Evolutionary conservation across 2,329 filamentous ascomycete species (phyloP), one percentile per base, ranked within the genome.

Genomic region (Penicillium sp.): DNA sequence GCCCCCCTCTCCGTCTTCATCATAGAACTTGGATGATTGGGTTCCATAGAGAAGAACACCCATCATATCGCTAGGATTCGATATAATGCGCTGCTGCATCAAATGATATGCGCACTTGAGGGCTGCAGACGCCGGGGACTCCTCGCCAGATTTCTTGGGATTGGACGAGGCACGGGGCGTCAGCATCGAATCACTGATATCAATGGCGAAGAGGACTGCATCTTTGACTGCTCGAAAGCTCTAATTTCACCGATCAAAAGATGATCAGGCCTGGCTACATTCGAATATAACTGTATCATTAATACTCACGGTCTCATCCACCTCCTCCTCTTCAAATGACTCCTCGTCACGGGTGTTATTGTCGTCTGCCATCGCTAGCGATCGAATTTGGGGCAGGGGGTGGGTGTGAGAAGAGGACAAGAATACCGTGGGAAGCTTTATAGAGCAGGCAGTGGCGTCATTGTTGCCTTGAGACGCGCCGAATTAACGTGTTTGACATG

Each of bases 41-140:
- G 95, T 99, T 9, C 93, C 93, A 71, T 96, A 99, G 0, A 99
- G 81, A 37, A 99, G 74, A 26, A 99, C 89, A 2, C 93, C 93
- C 84, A 99, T 97, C 90, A 97, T 96, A 60, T 99, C 95, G 69
- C 89, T 93, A 1, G 95, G 95, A 60, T 93, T 93, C 3, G 93
- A 93, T 67, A 99, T 98, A 74, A 99, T 98, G 66, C 95, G 91
- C 77, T 98, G 93, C 77, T 98, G 91, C 91, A 99, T 97, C 52
- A 99, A 81, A 69, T 91, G 86, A 69, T 96, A 96, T 56, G 93
- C 95, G 68, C 91, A 97, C 81, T 96, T 96, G 49, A 99, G 77
- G 4, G 95, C 93, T 16, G 93, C 93, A 52, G 88, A 83, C 1
- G 91, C 82, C 4, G 93, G 87, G 45, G 90, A 93, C 68, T 93